Evolutionary conservation across 768 basidiomycete species (phyloP).

Genomic region (Lactarius akahatsu): DNA sequence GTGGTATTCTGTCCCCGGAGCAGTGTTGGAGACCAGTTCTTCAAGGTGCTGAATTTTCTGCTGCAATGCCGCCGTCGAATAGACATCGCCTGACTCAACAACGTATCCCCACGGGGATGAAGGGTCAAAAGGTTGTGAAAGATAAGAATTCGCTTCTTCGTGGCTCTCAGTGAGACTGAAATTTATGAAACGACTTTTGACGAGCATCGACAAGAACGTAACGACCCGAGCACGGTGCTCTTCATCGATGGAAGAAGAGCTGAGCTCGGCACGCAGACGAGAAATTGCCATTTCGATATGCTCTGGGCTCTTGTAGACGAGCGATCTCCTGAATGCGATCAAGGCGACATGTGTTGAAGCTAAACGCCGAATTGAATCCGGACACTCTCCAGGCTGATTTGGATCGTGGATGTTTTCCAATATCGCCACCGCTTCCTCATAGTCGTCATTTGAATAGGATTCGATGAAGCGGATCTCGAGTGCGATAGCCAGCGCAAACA

Average conservation of each 20-base stretch:
- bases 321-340: not conserved
- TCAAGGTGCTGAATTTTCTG: conserved; percentile 12
- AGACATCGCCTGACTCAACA: not conserved
- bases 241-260: not conserved
- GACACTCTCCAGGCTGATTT: not conserved
- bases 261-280: not conserved
- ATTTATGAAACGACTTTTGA: no score
- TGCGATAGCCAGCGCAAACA: not conserved
- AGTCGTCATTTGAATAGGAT: not conserved
- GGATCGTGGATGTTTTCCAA: not conserved
- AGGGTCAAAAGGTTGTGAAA: not conserved
- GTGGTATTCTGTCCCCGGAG: not conserved
- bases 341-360: no score
- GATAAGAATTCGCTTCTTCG: not conserved
- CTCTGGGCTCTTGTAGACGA: not conserved
- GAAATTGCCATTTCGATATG: not conserved
- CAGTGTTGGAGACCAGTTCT: not conserved
- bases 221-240: no score
- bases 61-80: not conserved
- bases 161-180: not conserved
- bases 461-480: not conserved
- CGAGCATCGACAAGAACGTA: not conserved
- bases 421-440: not conserved
- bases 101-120: not conserved
- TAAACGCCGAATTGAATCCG: not conserved